Evolutionary conservation across 306 rosid genomes (phyloP), one percentile per base, ranked within the genome.

Genomic region (Albizia julibrissin): DNA sequence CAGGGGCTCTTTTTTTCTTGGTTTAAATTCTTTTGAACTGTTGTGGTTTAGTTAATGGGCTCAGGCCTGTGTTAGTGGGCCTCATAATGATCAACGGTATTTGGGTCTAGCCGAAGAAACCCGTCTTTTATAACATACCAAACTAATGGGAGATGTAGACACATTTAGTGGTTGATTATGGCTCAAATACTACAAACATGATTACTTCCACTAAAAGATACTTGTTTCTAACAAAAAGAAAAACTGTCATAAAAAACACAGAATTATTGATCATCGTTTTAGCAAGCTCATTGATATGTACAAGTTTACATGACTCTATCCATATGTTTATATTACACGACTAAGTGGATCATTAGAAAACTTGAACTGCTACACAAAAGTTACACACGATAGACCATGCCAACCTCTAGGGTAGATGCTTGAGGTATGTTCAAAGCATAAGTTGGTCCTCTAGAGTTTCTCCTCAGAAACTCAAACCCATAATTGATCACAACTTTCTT

Each of bases 381-480:
- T 50, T 50, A 50, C 58, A 93, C 97, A 80, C 87, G 90, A 81
- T 92, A 95, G 33, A 93, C 77, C 98, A 95, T 93, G 24, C 99
- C 98, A 18, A 95, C 99, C 86, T 95, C 99, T 82, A 95, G 74
- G 71, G 98, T 93, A 79, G 98, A 92, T 24, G 95, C 99, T 85
- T 91, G 94, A 79, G 98, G 99, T 79, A 95, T 81, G 85, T 85
- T 93, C 50, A 92, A 79, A 80, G 97, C 97, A 91, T 92, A 89
- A 69, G 86, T 76, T 75, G 98, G 99, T 42, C 97, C 96, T 85
- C 98, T 89, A 21, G 94, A 95, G 79, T 95, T 95, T 70, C 99
- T 93, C 68, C 98, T 92, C 80, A 95, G 84, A 88, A 93, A 93
- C 78, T 93, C 98, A 86, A 90, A 93, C 29, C 91, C 98, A 79